Base-by-base conservation (phyloP, 257 asterid species). In the Craterostigma plantagineum region DNA sequence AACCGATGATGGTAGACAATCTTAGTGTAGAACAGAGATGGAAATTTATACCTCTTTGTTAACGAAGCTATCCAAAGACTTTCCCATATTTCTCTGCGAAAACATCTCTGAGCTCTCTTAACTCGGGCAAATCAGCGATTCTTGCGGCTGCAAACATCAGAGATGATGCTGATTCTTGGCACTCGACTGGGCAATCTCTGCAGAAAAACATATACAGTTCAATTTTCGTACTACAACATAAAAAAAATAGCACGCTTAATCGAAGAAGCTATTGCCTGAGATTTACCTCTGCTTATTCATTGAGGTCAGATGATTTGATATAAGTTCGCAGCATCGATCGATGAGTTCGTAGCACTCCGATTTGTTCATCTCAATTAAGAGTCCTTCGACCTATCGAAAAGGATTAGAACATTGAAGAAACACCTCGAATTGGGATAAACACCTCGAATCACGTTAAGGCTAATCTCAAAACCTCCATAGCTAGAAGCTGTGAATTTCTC, bases 141-240 rank as follows among this genome's bases (percentile, higher is more conserved):
- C 97, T 66, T 16, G 97, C 93, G 8, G 97, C 95, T 18, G 95
- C 97, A 69, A 65, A 74, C 69, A 68, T 59, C 69, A 87, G 54
- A 42, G 85, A 66, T 7, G 95, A 49, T 13, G 55, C 93, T 14
- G 97, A 90, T 74, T 82, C 97, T 54, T 67, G 70, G 63, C 93
- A 73, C 5, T 87, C 95, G 35, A 78, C 93, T 0, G 95, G 97
- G 35, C 95, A 87, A 45, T 87, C 97, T 53, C 97, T 87, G 68
- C 11, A 23, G 6, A 6, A 23, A 23, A 23, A 2, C 2, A 23
- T 23, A 23, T 6, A 23, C 6, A 23, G 30, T 2, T n/a, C n/a
- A 6, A 23, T 23, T 23, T 23, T 23, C 30, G 30, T 23, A 23
- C n/a, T n/a, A n/a, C n/a, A n/a, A n/a, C n/a, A n/a, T n/a, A n/a